phyloP scores from a whole-genome alignment of 148 eudicot genomes.

The Heliamphora exappendiculata region DNA sequence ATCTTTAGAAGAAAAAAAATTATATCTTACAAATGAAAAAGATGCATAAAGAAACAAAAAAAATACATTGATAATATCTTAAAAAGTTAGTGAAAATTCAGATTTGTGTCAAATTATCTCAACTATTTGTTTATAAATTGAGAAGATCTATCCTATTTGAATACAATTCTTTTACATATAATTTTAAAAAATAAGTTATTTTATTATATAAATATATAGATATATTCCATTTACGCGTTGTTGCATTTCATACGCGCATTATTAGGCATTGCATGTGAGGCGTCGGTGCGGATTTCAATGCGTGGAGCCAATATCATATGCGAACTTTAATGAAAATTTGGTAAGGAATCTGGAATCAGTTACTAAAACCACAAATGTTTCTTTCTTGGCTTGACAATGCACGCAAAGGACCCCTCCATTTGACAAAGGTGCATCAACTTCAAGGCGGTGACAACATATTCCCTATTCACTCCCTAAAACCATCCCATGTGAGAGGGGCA shows the following conservation, averaged over 20 bases:
- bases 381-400: neutral
- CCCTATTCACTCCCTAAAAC: neutral
- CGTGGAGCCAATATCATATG: neutral
- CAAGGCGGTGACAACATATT: neutral
- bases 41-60: no score
- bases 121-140: no score
- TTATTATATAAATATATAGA: no score
- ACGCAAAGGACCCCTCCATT: conserved; percentile 2
- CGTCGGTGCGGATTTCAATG: neutral
- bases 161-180: no score
- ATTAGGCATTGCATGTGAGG: conserved; percentile 11
- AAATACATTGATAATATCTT: no score
- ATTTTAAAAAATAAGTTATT: no score
- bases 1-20: no score
- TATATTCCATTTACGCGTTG: neutral
- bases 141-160: no score
- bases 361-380: neutral
- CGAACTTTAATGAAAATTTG: neutral
- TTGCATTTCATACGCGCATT: neutral
- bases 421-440: neutral
- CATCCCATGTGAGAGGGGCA: neutral
- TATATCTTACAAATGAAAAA: no score
- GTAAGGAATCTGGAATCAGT: neutral
- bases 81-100: no score
- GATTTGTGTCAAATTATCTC: no score